Evolutionary conservation across 73 alveolate genomes (phyloP).

Genomic region (Paramecium primaurelia): DNA sequence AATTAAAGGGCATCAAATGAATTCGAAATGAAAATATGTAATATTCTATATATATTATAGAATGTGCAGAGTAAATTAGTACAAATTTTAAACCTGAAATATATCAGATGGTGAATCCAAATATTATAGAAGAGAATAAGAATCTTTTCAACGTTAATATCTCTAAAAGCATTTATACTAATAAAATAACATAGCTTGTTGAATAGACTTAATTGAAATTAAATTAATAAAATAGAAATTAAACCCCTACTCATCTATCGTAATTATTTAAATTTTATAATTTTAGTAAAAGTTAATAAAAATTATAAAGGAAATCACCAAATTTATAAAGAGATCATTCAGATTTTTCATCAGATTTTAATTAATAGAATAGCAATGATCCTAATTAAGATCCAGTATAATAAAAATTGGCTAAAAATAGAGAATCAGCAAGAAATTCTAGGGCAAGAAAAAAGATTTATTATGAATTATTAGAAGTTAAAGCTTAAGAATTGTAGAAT

Average conservation of each 20-base stretch:
- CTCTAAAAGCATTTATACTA: conserved; percentile 9
- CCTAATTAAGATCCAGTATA: conserved; percentile 20
- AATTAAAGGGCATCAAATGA: not conserved
- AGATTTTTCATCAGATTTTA: not conserved
- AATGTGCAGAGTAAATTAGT: not conserved
- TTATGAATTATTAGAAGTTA: conserved; percentile 58
- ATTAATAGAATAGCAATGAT: not conserved
- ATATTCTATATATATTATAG: not conserved
- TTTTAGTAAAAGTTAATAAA: conserved; percentile 24
- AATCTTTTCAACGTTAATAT: conserved; percentile 21
- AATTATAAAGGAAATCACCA: conserved; percentile 32
- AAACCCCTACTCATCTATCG: not conserved
- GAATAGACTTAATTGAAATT: not conserved
- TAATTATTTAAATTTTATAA: not conserved
- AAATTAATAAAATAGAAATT: not conserved
- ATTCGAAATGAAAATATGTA: not conserved
- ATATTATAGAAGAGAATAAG: not conserved
- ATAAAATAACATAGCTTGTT: conserved; percentile 22
- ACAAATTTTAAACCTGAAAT: conserved; percentile 41
- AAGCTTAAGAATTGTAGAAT: conserved; percentile 27
- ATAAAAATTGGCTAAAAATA: conserved; percentile 54
- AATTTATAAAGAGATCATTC: not conserved
- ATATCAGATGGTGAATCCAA: not conserved
- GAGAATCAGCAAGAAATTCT: conserved; percentile 60
- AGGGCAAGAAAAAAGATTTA: conserved; percentile 63